A percentile compares a stretch with the other conserved stretches of the same genome.
phyloP scores from a whole-genome alignment of 2,329 filamentous ascomycete genomes.

The Cladosporium halotolerans region DNA sequence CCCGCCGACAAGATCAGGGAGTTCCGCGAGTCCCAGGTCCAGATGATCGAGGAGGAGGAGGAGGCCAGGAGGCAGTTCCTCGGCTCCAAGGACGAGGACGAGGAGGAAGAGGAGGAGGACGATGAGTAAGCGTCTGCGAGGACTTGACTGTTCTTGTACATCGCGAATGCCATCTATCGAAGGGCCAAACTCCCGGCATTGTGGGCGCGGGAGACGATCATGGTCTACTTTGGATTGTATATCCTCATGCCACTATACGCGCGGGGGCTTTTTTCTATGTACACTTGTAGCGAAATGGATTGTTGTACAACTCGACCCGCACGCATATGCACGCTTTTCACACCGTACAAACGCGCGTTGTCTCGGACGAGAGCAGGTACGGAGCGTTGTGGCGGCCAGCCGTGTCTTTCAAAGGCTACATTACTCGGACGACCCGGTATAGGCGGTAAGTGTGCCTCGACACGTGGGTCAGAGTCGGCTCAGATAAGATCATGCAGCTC shows the following conservation, averaged over 20 bases:
- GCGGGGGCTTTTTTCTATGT: slow-evolving; percentile 5
- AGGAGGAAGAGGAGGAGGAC: slow-evolving; percentile 23
- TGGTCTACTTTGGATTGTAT: background rate
- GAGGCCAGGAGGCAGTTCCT: slow-evolving; percentile 26
- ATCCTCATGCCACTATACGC: slow-evolving; percentile 1
- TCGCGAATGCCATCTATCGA: background rate
- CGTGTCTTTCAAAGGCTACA: no score
- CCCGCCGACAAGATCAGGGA: slow-evolving; percentile 45
- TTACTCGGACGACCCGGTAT: no score
- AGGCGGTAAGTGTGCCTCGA: no score
- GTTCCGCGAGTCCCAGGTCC: slow-evolving; percentile 36
- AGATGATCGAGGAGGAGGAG: slow-evolving; percentile 27
- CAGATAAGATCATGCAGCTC: no score
- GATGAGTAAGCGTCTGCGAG: slow-evolving; percentile 7
- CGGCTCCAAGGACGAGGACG: slow-evolving; percentile 25
- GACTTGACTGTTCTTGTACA: slow-evolving; percentile 2
- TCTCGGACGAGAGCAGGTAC: no score
- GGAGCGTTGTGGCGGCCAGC: no score
- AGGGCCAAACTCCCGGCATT: background rate
- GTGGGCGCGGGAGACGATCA: background rate
- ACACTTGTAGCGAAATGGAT: slow-evolving; percentile 7
- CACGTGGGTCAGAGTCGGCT: no score
- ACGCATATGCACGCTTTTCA: no score
- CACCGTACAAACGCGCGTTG: no score
- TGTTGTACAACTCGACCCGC: background rate